Evolutionary conservation across 495 filamentous ascomycete species (phyloP), one percentile per base, ranked within the genome.

Genomic region (Tuber brumale): DNA sequence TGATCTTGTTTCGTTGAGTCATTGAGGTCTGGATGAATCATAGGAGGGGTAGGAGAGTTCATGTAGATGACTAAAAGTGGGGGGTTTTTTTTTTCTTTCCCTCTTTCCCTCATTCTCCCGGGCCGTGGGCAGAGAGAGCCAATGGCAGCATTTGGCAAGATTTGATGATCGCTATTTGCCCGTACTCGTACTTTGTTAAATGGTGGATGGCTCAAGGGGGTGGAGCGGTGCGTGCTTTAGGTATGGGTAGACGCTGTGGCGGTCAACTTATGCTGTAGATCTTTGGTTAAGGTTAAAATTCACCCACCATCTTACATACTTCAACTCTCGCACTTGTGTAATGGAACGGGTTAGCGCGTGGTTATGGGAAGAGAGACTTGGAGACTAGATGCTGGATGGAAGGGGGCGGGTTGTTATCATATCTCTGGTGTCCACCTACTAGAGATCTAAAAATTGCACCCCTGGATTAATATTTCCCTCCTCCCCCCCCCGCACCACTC

Each of bases 1-100:
- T 66, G 57, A 35, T 66, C 27, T 35, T 66, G 57, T 66, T 66
- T 27, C 57, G 27, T 66, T 66, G 57, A 66, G 57, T 66, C 57
- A 66, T 66, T 16, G 57, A 35, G 27, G 6, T 66, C 57, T 14
- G 3, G 57, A 16, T 66, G 57, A 66, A 66, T 66, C 57, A 66
- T 66, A 66, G 41, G 57, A 66, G 57, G 57, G 57, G 57, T 35
- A 66, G 57, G 37, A 39, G 37, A 2, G 16, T 16, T 35, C 5
- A 66, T 66, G 57, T 66, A 66, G 57, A 66, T 66, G 27, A 27
- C 57, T 66, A 35, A 66, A 66, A 31, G 31, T 66, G 57, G 27
- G 57, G n/a, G 12, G 4, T 61, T 61, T 3, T 61, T 61, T 61
- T 61, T 27, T 14, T 18, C 5, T 48, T 61, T 31, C 27, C 14